Conservation (phyloP, 495 filamentous ascomycete genomes). For the Evansstolkia leycettana region DNA sequence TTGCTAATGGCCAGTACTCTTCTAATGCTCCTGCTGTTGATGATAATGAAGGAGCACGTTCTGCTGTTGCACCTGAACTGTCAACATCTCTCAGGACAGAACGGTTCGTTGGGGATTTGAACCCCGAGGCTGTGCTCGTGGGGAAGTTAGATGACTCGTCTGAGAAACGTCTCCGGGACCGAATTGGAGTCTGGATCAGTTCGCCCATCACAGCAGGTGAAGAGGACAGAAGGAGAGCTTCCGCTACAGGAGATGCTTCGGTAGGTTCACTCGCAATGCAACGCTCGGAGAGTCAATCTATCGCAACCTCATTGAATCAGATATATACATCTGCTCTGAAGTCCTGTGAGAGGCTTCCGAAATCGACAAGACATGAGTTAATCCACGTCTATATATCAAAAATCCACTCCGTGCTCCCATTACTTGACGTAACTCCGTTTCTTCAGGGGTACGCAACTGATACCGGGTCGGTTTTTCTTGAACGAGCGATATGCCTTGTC, state of each 20-base stretch:
- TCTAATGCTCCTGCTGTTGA: too few relatives aligned
- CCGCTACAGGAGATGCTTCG: not conserved
- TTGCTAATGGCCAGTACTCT: too few relatives aligned
- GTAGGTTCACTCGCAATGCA: slow-evolving; percentile 3
- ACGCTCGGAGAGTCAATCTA: slow-evolving; percentile 7
- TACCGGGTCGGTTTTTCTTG: slow-evolving; percentile 21
- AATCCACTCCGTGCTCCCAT: slow-evolving; percentile 11
- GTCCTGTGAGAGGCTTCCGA: slow-evolving; percentile 18
- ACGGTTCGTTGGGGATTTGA: slow-evolving; percentile 36
- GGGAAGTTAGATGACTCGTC: slow-evolving; percentile 19
- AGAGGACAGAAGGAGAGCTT: slow-evolving; percentile 1
- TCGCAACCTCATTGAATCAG: slow-evolving; percentile 17
- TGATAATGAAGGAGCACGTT: too few relatives aligned
- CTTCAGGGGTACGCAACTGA: slow-evolving; percentile 9
- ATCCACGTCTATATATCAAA: slow-evolving; percentile 20
- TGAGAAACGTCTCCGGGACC: slow-evolving; percentile 22
- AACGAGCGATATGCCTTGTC: slow-evolving; percentile 32
- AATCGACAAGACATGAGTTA: slow-evolving; percentile 13
- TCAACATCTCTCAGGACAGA: slow-evolving; percentile 10
- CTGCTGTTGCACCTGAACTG: not conserved
- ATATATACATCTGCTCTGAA: slow-evolving; percentile 17
- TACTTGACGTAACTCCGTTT: slow-evolving; percentile 10
- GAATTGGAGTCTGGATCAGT: slow-evolving; percentile 33
- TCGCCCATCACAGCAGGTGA: slow-evolving; percentile 10
- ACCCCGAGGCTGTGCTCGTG: slow-evolving; percentile 35